Base-by-base conservation (phyloP, 1,284 basidiomycete species). In the Anthracocystis panici-leucophaei region DNA sequence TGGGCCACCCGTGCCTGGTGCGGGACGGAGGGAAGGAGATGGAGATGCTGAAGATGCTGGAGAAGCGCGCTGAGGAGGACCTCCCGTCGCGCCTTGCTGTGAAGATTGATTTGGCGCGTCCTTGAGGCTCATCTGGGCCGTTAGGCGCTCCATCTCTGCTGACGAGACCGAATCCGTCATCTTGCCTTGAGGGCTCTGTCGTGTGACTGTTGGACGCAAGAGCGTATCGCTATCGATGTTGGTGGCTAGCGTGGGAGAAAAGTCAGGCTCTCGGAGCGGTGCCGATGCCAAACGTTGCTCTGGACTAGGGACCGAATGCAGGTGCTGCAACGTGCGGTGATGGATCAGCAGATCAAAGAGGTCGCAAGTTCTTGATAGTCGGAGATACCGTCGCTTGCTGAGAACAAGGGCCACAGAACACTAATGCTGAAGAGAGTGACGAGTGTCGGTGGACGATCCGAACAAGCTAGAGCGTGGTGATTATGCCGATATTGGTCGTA, bases 61-160 rank as follows among this genome's bases (percentile, higher is more conserved):
- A 3, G 67, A 64, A 9, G 65, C 21, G 1, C 73, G 56, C 7
- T 57, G 42, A 21, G 63, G 67, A 8, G 73, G 73, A 1, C 73
- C 73, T 8, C 73, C 73, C 0, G 73, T 75, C 3, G 73, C 67
- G n/a, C 49, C 23, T 42, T 70, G 73, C 35, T 38, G 35, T 3
- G 35, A 38, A 38, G 35, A 38, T 38, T 14, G 35, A 38, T 38
- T 38, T 9, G 57, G 57, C 14, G 59, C 9, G 46, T 75, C 64
- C 29, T 71, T 65, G 48, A 75, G 68, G 46, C 55, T 67, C 64
- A 75, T 57, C 50, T 71, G 57, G 46, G 73, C 67, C 4, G 73
- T 68, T 31, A 75, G 65, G 18, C 65, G 64, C 45, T 69, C 73
- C 55, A 71, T 53, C 27, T 75, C 73, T 52, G 49, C 55, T 44